Conservation (phyloP, 352 stramenopile species). For the Phytopythium kandeliae region DNA sequence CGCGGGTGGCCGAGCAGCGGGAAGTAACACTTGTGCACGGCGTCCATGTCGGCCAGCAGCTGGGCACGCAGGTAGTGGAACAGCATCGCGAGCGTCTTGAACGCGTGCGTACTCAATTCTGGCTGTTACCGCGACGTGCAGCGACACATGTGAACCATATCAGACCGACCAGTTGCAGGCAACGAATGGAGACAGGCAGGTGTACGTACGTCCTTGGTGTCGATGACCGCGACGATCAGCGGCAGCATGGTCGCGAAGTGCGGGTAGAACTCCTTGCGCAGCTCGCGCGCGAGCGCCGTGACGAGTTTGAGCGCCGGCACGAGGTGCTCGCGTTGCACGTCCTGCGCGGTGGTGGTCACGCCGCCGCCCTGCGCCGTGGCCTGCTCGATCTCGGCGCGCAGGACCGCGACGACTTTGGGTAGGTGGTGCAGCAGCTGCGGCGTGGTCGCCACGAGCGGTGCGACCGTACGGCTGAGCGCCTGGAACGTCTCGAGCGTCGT, state of each 20-base stretch:
- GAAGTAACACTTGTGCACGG: slow-evolving; percentile 90
- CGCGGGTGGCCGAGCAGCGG: slow-evolving; percentile 78
- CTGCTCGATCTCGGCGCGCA: slow-evolving; percentile 56
- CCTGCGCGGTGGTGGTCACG: slow-evolving; percentile 16
- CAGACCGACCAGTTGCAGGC: no score
- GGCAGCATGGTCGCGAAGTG: slow-evolving; percentile 62
- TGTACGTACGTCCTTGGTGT: slow-evolving; percentile 74
- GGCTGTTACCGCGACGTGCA: slow-evolving; percentile 26
- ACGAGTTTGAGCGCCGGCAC: slow-evolving; percentile 78
- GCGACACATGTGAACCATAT: no score
- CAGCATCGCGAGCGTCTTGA: slow-evolving; percentile 88
- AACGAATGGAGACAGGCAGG: no score
- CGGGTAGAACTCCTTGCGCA: slow-evolving; percentile 85
- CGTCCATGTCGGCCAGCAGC: slow-evolving; percentile 84
- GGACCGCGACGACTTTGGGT: slow-evolving; percentile 55
- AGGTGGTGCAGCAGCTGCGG: slow-evolving; percentile 80
- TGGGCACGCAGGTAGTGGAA: slow-evolving; percentile 85
- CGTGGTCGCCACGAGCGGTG: slow-evolving; percentile 73
- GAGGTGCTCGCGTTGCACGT: slow-evolving; percentile 71
- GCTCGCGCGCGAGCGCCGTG: slow-evolving; percentile 71
- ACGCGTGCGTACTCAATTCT: slow-evolving; percentile 86
- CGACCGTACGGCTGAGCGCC: slow-evolving; percentile 55
- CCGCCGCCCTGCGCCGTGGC: slow-evolving; percentile 11
- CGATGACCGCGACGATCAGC: slow-evolving; percentile 68
- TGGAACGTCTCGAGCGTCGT: slow-evolving; percentile 84